Conservation (phyloP, 2,329 filamentous ascomycete genomes). For the Alternaria metachromatica region DNA sequence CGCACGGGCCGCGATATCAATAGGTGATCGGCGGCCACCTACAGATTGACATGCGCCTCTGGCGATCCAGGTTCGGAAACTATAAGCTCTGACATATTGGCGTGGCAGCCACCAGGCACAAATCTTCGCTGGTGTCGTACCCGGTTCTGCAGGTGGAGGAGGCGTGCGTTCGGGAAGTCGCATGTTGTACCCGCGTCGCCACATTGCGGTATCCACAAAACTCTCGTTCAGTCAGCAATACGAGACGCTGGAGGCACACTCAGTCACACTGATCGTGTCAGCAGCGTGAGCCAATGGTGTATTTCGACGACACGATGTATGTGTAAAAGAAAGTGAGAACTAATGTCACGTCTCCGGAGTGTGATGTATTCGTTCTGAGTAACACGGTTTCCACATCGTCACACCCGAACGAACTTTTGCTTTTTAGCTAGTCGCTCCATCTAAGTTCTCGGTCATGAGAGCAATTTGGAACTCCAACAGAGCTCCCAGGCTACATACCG, state of each 20-base stretch:
- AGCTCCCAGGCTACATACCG: neutral
- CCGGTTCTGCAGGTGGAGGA: neutral
- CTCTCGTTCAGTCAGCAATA: neutral
- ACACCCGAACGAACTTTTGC: neutral
- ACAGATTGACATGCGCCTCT: slow-evolving; percentile 9
- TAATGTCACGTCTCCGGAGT: neutral
- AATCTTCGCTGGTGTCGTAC: neutral
- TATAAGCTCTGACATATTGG: neutral
- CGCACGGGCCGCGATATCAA: neutral
- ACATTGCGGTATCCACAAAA: neutral
- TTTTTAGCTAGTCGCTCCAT: neutral
- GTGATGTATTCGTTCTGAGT: neutral
- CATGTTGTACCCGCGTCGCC: neutral
- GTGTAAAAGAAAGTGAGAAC: neutral
- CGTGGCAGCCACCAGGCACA: slow-evolving; percentile 6
- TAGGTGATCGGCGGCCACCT: neutral
- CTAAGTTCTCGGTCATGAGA: neutral
- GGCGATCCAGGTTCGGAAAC: neutral
- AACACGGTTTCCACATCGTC: neutral
- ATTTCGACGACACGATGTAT: neutral
- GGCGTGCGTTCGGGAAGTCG: neutral
- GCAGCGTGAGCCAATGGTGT: neutral
- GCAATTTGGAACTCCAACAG: neutral
- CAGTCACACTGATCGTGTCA: neutral
- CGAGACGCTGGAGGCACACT: neutral